Evolutionary conservation across 1,284 basidiomycete species (phyloP).

Genomic region (Lentinula novae-zelandiae): DNA sequence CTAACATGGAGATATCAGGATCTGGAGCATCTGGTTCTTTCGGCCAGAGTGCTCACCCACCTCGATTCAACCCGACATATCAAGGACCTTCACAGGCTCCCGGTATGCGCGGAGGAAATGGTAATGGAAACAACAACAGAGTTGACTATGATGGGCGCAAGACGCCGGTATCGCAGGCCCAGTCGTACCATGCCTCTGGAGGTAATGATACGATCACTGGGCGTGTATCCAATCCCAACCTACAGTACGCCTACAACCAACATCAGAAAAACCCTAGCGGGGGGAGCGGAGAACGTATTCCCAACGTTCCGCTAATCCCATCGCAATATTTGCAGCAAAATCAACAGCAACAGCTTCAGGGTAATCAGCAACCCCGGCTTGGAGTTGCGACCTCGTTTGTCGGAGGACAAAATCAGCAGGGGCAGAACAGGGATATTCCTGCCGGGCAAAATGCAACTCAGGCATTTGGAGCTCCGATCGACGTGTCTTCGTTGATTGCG

Average conservation of each 20-base stretch:
- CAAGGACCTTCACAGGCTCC: slow-evolving; percentile 41
- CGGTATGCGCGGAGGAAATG: slow-evolving; percentile 37
- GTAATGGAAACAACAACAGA: slow-evolving; percentile 34
- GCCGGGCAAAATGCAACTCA: slow-evolving; percentile 34
- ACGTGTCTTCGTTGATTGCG: slow-evolving; percentile 83
- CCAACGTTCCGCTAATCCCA: slow-evolving; percentile 68
- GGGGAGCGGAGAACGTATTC: slow-evolving; percentile 37
- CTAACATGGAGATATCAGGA: slow-evolving; percentile 56
- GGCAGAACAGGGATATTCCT: slow-evolving; percentile 18
- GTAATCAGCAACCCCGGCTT: slow-evolving; percentile 36
- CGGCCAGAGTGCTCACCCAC: slow-evolving; percentile 57
- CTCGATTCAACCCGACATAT: slow-evolving; percentile 61
- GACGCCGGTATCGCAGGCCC: slow-evolving; percentile 40
- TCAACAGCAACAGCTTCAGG: slow-evolving; percentile 30
- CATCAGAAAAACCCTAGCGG: slow-evolving; percentile 33
- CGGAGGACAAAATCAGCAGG: slow-evolving; percentile 18
- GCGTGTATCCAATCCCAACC: slow-evolving; percentile 64
- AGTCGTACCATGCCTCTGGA: slow-evolving; percentile 54
- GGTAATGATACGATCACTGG: slow-evolving; percentile 48
- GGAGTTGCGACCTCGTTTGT: slow-evolving; percentile 30
- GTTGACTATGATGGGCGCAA: slow-evolving; percentile 62
- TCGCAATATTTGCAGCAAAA: slow-evolving; percentile 64
- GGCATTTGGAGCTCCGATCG: slow-evolving; percentile 62
- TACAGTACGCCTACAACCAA: slow-evolving; percentile 61
- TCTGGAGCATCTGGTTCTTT: slow-evolving; percentile 27